Conservation (phyloP, 2,329 filamentous ascomycete species). For the Alternaria triticina region DNA sequence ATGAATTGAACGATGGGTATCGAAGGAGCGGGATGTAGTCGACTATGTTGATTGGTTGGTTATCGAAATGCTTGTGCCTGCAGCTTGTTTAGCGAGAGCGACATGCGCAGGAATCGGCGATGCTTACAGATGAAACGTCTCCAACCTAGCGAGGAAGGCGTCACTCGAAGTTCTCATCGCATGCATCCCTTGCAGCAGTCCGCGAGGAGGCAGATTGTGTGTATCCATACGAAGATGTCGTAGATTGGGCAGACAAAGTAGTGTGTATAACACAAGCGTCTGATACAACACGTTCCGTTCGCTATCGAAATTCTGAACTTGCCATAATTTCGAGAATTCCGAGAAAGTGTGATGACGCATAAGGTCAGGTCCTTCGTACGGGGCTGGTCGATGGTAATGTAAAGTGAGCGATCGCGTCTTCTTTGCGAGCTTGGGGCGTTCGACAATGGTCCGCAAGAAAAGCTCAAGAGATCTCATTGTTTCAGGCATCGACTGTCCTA, state of each 20-base stretch:
- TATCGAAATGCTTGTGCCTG: conserved; percentile 10
- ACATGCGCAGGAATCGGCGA: background rate
- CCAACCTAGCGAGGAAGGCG: conserved; percentile 3
- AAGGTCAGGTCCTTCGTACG: conserved; percentile 1
- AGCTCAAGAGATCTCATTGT: conserved; percentile 1
- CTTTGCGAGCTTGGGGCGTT: conserved; percentile 5
- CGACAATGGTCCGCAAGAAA: conserved; percentile 6
- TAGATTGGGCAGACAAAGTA: conserved; percentile 10
- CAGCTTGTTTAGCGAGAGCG: background rate
- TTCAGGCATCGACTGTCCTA: background rate
- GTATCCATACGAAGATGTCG: conserved; percentile 1
- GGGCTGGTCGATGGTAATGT: background rate
- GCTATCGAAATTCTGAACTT: background rate
- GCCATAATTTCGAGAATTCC: too few relatives aligned
- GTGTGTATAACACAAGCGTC: conserved; percentile 3
- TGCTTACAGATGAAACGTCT: conserved; percentile 11
- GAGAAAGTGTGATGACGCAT: background rate
- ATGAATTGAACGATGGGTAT: conserved; percentile 1
- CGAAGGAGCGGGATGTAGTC: conserved; percentile 6
- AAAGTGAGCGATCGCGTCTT: conserved; percentile 2
- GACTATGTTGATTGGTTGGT: background rate
- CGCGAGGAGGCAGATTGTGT: conserved; percentile 2
- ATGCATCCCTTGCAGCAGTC: conserved; percentile 7
- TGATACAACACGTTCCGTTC: conserved; percentile 4
- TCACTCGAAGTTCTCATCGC: background rate